Conservation (phyloP, 2,329 filamentous ascomycete genomes). For the Colletotrichum tamarilloi region DNA sequence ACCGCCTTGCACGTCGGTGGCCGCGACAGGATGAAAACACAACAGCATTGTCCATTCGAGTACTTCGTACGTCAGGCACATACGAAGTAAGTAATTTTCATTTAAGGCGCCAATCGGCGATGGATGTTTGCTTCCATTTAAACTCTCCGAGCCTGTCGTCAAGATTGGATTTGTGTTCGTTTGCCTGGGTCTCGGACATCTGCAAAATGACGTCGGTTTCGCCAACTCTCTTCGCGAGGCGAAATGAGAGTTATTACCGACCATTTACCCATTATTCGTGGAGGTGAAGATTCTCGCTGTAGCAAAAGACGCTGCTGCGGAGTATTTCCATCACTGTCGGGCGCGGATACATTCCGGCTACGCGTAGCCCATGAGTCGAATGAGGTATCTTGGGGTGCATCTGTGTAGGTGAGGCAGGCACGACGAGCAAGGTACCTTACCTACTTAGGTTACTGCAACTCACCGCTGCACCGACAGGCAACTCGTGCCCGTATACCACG, state of each 20-base stretch:
- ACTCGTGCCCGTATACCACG: neutral
- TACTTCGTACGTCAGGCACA: too few species aligned
- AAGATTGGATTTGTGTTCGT: neutral
- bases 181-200: neutral
- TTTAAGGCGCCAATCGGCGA: neutral
- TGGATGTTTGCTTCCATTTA: neutral
- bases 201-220: conserved; percentile 12
- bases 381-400: neutral
- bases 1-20: neutral
- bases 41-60: neutral
- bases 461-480: conserved; percentile 27
- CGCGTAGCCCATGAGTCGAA: neutral
- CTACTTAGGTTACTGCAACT: conserved; percentile 4
- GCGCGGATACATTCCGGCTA: neutral
- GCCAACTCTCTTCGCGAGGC: neutral
- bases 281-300: neutral
- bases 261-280: neutral
- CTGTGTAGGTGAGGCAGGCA: neutral
- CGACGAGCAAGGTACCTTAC: too few species aligned
- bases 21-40: neutral
- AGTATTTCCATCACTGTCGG: neutral
- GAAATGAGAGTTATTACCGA: neutral
- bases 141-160: neutral
- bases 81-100: neutral
- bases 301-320: neutral